Conservation (phyloP, 2,329 filamentous ascomycete species). For the Paramyrothecium sp. region DNA sequence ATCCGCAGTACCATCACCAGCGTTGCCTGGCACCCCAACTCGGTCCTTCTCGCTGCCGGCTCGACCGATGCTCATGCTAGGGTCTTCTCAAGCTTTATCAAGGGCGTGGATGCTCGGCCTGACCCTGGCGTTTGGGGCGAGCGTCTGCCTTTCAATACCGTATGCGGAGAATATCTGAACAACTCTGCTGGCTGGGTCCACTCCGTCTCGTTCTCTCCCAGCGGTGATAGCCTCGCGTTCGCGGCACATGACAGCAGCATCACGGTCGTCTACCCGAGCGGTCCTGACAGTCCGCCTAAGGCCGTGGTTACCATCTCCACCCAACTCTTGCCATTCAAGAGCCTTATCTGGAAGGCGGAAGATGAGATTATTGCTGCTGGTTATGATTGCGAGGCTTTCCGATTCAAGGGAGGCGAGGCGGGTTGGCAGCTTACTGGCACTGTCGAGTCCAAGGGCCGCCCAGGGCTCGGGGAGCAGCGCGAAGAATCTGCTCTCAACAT, state of each 20-base stretch:
- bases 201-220: constrained; percentile 88
- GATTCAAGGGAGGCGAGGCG: constrained; percentile 72
- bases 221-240: constrained; percentile 90
- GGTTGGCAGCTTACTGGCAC: constrained; percentile 86
- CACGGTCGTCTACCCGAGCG: constrained; percentile 92
- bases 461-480: constrained; percentile 59
- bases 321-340: constrained; percentile 88
- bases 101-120: constrained; percentile 84
- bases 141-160: constrained; percentile 93
- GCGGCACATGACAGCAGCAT: constrained; percentile 94
- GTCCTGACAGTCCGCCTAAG: constrained; percentile 82
- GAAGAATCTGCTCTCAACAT: constrained; percentile 97
- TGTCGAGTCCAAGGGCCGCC: constrained; percentile 70
- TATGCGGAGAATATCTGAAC: constrained; percentile 95
- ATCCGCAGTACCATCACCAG: constrained; percentile 96
- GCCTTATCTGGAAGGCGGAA: constrained; percentile 88
- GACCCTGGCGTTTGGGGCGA: constrained; percentile 92
- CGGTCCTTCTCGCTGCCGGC: constrained; percentile 87
- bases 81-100: constrained; percentile 95
- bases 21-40: constrained; percentile 96
- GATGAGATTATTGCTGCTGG: constrained; percentile 93
- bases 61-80: constrained; percentile 97
- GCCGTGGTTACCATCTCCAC: constrained; percentile 91
- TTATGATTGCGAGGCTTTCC: constrained; percentile 87
- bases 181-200: constrained; percentile 97